phyloP scores from a whole-genome alignment of 2,329 filamentous ascomycete species.

The Epichloe typhina region DNA sequence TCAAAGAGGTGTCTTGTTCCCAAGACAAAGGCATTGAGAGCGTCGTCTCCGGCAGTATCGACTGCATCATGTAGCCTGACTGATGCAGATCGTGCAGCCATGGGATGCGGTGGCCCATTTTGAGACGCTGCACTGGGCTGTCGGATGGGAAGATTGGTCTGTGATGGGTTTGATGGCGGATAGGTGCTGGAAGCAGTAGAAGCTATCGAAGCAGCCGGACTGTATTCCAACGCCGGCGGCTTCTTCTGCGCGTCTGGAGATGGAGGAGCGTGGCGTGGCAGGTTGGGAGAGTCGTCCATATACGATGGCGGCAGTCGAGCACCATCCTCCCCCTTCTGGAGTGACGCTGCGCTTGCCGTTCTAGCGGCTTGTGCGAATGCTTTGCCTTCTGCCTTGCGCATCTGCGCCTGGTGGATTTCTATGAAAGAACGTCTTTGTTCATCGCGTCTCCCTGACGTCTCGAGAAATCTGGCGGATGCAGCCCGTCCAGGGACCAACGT shows the following conservation, averaged over 20 bases:
- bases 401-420: conserved; percentile 44
- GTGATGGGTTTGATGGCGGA: conserved; percentile 10
- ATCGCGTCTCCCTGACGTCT: conserved; percentile 28
- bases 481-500: conserved; percentile 20
- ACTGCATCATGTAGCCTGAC: conserved; percentile 29
- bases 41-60: conserved; percentile 43
- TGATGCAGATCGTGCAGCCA: conserved; percentile 20
- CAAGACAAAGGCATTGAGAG: conserved; percentile 54
- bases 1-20: conserved; percentile 63
- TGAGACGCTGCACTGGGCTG: conserved; percentile 14
- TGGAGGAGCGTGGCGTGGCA: conserved; percentile 12
- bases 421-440: conserved; percentile 46
- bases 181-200: conserved; percentile 19
- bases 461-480: conserved; percentile 28
- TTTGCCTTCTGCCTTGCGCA: conserved; percentile 46
- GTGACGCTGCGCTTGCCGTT: conserved; percentile 20
- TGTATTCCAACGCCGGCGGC: conserved; percentile 23
- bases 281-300: conserved; percentile 14
- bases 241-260: conserved; percentile 16
- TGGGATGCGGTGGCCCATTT: conserved; percentile 10
- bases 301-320: conserved; percentile 8
- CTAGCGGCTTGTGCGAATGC: conserved; percentile 40
- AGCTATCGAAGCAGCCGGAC: conserved; percentile 26
- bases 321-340: conserved; percentile 20
- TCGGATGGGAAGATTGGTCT: conserved; percentile 9